These are phyloP conservation scores for Ramicandelaber brevisporus DNA, from an alignment of 192 early-diverging fungal genomes.

Conservation along the genomic window DNA sequence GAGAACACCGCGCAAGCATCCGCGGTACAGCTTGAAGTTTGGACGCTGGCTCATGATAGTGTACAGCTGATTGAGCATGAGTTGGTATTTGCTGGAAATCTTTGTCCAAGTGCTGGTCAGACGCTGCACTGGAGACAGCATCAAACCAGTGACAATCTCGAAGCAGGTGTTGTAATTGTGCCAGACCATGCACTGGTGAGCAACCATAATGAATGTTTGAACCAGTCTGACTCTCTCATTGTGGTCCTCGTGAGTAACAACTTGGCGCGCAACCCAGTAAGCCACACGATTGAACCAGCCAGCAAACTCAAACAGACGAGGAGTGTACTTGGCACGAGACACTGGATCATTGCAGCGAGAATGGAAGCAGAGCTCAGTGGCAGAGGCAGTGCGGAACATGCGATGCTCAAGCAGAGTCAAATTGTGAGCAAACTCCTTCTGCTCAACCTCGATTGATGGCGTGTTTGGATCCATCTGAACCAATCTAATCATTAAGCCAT, in stretches of 20 bases:
- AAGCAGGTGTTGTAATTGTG: constrained; percentile 22
- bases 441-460: too few species aligned
- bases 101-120: constrained; percentile 12
- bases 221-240: constrained; percentile 14
- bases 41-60: constrained; percentile 1
- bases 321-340: constrained; percentile 1
- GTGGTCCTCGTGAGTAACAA: constrained; percentile 13
- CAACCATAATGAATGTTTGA: constrained; percentile 17
- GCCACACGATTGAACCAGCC: constrained; percentile 25
- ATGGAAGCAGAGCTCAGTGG: constrained; percentile 31
- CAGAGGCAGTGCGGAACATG: constrained; percentile 31
- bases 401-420: constrained; percentile 48
- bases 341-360: constrained; percentile 8
- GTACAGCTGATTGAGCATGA: constrained; percentile 5
- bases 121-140: constrained; percentile 5
- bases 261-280: constrained; percentile 17
- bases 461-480: too few species aligned
- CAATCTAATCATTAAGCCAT: too few species aligned
- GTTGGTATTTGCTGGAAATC: constrained; percentile 4
- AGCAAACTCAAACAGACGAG: constrained; percentile 15
- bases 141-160: constrained; percentile 21
- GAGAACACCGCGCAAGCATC: constrained; percentile 2
- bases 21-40: constrained; percentile 8
- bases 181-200: constrained; percentile 20
- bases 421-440: constrained; percentile 38